Base-by-base conservation (phyloP, 2,329 filamentous ascomycete genomes). In the Magnaporthales sp. region DNA sequence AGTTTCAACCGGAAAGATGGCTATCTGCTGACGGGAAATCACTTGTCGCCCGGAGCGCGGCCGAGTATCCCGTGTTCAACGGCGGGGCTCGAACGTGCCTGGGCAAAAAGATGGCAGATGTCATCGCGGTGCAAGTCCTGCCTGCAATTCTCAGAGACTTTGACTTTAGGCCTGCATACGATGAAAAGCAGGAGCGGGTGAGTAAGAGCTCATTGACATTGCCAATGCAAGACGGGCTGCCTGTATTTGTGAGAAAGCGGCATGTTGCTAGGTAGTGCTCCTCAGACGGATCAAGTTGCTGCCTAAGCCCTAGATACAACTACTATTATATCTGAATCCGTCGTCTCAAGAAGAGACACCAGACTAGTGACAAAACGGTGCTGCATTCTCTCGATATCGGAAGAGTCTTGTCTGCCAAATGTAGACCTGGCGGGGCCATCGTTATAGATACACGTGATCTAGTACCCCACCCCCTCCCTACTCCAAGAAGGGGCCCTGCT, bases 11-110 rank as follows among this genome's bases (percentile, higher is more conserved):
- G 0, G 82, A 83, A 65, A 78, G 87, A 60, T 89, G 86, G 83
- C 74, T 89, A 2, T 66, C 67, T 4, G 58, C 61, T 24, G 54
- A 46, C 19, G 24, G 11, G 15, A 9, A 19, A n/a, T 46, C 26
- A 30, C 13, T 22, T 30, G 46, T 6, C 13, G 19, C 6, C 32
- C 83, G 80, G 67, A 79, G 79, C 65, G 78, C 83, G 1, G 81
- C 80, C 19, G 86, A 88, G 73, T 89, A 84, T 69, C 86, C 84
- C 1, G 86, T 89, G 3, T 89, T 89, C 73, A 88, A 89, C 70
- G 87, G 86, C 22, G 87, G 87, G 0, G 77, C 84, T n/a, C 78
- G 87, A 51, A 80, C 80, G 2, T 89, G 87, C 68, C 75, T 89
- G 46, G 87, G 87, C 2, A 87, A 85, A 77, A 84, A 81, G 70